Evolutionary conservation across 176 grass and related monocot genomes (phyloP).

Genomic region (Thalia dealbata): DNA sequence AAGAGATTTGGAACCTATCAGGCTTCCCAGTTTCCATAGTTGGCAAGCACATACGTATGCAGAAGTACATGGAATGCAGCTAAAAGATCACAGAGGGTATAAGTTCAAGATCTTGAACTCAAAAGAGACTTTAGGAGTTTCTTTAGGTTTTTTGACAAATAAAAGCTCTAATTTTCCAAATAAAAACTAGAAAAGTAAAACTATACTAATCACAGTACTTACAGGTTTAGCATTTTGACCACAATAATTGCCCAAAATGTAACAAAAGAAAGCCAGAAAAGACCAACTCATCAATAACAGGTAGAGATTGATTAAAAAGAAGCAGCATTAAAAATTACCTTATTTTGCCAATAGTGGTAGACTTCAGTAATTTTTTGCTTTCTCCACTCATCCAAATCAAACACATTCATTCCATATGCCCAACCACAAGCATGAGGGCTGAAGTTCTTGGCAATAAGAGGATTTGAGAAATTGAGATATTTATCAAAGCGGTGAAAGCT

Average conservation of each 20-base stretch:
- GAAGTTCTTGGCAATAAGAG: slow-evolving; percentile 67
- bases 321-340: slow-evolving; percentile 35
- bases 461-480: slow-evolving; percentile 93
- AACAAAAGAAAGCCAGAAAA: neutral
- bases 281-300: neutral
- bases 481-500: slow-evolving; percentile 62
- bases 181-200: too few relatives aligned
- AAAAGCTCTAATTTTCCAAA: too few relatives aligned
- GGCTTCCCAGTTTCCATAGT: too few relatives aligned
- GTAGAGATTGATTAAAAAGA: slow-evolving; percentile 6
- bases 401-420: slow-evolving; percentile 95
- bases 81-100: neutral
- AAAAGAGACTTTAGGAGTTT: too few relatives aligned
- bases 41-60: neutral
- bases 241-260: neutral
- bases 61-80: neutral
- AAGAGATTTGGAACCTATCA: neutral
- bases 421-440: slow-evolving; percentile 59
- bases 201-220: too few relatives aligned
- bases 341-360: slow-evolving; percentile 69
- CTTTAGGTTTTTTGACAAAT: too few relatives aligned
- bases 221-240: neutral
- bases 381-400: slow-evolving; percentile 85
- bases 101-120: too few relatives aligned
- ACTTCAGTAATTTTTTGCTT: slow-evolving; percentile 60